A percentile compares a stretch with the other conserved stretches of the same genome.
phyloP scores from a whole-genome alignment of 2,329 filamentous ascomycete genomes.

The Colletotrichum tabaci region DNA sequence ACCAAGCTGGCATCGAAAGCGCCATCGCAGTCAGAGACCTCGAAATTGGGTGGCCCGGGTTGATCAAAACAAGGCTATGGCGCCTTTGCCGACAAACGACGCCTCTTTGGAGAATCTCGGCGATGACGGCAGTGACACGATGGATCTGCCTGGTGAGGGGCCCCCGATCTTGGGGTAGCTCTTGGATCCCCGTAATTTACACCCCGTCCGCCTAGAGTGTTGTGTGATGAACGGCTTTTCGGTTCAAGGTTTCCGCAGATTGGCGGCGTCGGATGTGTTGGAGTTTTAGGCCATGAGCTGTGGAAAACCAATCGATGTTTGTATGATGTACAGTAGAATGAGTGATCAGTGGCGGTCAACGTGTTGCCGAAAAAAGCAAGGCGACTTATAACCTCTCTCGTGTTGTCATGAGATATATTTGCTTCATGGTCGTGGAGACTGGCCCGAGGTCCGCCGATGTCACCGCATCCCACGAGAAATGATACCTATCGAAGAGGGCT shows the following conservation, averaged over 20 bases:
- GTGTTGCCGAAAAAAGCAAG: not conserved
- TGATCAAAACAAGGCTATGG: not conserved
- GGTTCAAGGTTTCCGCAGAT: slow-evolving; percentile 1
- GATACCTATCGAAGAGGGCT: not conserved
- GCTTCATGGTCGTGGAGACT: not conserved
- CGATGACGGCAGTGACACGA: not conserved
- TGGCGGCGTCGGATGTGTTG: not conserved
- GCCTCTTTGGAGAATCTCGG: not conserved
- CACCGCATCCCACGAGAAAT: not conserved
- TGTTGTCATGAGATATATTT: not conserved
- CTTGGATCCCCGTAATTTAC: not conserved
- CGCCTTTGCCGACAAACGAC: not conserved
- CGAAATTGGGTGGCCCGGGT: too few species aligned
- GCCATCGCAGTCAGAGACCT: not conserved
- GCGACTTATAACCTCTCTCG: not conserved
- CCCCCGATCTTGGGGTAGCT: not conserved
- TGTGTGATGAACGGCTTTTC: not conserved
- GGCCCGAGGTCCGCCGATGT: not conserved
- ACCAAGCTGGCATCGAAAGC: not conserved
- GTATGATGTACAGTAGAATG: not conserved
- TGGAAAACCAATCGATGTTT: not conserved
- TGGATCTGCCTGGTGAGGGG: not conserved
- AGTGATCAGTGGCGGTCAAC: not conserved
- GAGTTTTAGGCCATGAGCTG: not conserved
- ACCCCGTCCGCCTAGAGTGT: not conserved